phyloP scores from a whole-genome alignment of 208 protist genomes.

The Phytomonas sp. region DNA sequence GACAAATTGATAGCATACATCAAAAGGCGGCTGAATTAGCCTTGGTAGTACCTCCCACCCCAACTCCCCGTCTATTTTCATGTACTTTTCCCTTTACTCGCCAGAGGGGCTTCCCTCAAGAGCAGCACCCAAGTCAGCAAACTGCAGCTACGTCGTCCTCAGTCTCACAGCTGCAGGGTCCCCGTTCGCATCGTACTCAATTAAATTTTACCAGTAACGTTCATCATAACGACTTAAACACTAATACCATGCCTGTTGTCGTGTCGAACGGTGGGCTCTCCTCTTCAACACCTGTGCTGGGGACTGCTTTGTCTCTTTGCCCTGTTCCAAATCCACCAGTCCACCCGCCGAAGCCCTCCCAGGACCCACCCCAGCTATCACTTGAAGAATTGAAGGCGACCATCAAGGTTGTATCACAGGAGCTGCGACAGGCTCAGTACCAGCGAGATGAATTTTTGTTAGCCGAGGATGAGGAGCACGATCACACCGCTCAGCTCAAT shows the following conservation, averaged over 20 bases:
- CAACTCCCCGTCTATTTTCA: neutral
- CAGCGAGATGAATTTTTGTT: slow-evolving; percentile 60
- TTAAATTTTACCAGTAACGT: neutral
- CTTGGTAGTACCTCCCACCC: neutral
- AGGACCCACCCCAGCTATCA: slow-evolving; percentile 3
- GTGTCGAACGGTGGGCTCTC: neutral
- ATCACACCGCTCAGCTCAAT: slow-evolving; percentile 26
- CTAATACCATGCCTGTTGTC: neutral
- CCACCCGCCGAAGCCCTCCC: neutral
- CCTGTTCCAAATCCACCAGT: neutral
- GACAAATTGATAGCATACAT: neutral
- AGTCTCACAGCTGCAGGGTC: neutral
- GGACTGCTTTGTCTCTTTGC: neutral
- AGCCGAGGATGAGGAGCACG: slow-evolving; percentile 62
- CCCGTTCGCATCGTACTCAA: neutral
- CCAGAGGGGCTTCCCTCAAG: neutral
- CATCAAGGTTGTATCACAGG: slow-evolving; percentile 26
- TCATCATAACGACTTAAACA: neutral
- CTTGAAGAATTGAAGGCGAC: slow-evolving; percentile 40
- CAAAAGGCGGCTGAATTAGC: neutral
- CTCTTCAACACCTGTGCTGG: neutral
- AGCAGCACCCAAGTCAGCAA: neutral
- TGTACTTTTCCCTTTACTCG: neutral
- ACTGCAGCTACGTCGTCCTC: neutral
- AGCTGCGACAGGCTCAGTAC: slow-evolving; percentile 40